Conservation (phyloP, 164 flowering plant species). For the Aristolochia fimbriata region DNA sequence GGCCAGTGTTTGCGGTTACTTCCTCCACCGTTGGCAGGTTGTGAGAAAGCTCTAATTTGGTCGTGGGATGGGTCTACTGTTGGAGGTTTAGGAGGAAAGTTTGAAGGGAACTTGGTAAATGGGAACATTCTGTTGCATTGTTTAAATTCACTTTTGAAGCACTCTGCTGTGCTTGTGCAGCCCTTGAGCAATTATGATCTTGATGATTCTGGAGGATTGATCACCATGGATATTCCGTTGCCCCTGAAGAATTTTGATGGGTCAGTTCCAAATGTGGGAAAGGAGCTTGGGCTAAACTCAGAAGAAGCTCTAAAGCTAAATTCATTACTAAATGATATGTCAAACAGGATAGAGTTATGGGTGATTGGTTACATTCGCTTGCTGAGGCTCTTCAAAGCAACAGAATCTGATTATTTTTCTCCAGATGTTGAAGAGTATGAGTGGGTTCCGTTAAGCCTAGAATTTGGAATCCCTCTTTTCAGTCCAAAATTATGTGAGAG, state of each 20-base stretch:
- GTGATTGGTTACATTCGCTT: slow-evolving; percentile 83
- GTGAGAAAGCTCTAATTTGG: slow-evolving; percentile 93
- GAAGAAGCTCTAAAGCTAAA: slow-evolving; percentile 50
- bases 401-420: slow-evolving; percentile 41
- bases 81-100: slow-evolving; percentile 92
- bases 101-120: slow-evolving; percentile 84
- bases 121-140: slow-evolving; percentile 86
- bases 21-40: slow-evolving; percentile 94
- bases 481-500: slow-evolving; percentile 77
- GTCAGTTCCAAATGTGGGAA: slow-evolving; percentile 51
- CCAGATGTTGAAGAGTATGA: slow-evolving; percentile 62
- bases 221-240: slow-evolving; percentile 72
- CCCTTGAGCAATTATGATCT: slow-evolving; percentile 82
- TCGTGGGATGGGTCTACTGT: slow-evolving; percentile 93
- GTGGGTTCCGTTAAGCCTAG: slow-evolving; percentile 90
- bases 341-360: slow-evolving; percentile 57
- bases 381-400: slow-evolving; percentile 66
- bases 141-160: slow-evolving; percentile 79
- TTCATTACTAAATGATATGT: slow-evolving; percentile 37
- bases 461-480: slow-evolving; percentile 91
- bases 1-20: slow-evolving; percentile 87
- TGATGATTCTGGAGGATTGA: slow-evolving; percentile 52
- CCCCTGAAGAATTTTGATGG: slow-evolving; percentile 89
- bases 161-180: slow-evolving; percentile 88
- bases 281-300: slow-evolving; percentile 52